phyloP scores from a whole-genome alignment of 75 land plant genomes.

The Chamaecyparis obtusa region DNA sequence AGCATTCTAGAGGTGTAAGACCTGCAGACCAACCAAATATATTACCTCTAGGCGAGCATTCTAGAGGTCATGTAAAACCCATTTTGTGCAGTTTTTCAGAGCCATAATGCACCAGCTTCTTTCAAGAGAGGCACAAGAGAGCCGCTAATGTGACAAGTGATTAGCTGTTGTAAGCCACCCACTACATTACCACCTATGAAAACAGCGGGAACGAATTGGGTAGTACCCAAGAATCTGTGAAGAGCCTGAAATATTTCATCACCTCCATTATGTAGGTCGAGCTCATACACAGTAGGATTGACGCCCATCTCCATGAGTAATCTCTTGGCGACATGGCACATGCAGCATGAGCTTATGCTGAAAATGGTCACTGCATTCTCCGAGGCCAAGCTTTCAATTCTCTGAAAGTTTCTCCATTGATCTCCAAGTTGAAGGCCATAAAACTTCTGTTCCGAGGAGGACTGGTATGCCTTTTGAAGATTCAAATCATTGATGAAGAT shows the following conservation, averaged over 20 bases:
- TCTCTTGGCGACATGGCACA: conserved; percentile 59
- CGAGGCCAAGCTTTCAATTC: conserved; percentile 34
- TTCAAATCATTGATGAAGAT: no score
- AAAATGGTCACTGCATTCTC: conserved; percentile 57
- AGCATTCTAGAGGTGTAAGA: no score
- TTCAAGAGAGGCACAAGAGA: conserved; percentile 61
- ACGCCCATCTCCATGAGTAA: conserved; percentile 58
- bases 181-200: conserved; percentile 68
- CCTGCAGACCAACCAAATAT: no score
- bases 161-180: conserved; percentile 60
- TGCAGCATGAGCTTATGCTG: conserved; percentile 54
- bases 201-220: conserved; percentile 52
- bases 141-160: conserved; percentile 64
- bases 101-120: conserved; percentile 69
- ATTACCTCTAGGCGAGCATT: no score
- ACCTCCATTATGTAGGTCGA: conserved; percentile 50
- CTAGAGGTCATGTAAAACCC: no score
- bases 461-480: no score
- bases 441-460: no score
- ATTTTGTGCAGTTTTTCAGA: conserved; percentile 15
- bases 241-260: conserved; percentile 57
- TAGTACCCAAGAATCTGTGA: conserved; percentile 23
- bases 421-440: background rate
- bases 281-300: conserved; percentile 65
- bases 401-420: conserved; percentile 20